Percentiles rank a stretch among this genome's conserved stretches.
Conservation (phyloP, 1,284 basidiomycete species). For the Waitea zeae region DNA sequence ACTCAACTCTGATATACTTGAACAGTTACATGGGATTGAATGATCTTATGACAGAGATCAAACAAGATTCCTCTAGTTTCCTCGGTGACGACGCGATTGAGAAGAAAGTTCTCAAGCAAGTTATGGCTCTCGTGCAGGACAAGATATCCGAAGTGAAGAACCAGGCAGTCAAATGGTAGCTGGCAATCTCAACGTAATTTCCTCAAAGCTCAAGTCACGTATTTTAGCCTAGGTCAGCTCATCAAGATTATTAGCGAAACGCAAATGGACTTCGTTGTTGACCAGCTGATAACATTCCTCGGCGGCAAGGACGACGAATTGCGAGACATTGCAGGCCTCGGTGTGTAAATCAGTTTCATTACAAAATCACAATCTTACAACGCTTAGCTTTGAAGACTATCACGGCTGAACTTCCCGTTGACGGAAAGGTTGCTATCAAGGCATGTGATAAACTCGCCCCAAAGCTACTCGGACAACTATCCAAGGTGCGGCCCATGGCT, state of each 20-base stretch:
- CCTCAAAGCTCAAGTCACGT: too few species aligned
- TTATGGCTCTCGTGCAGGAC: conserved; percentile 77
- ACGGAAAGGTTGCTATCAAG: conserved; percentile 60
- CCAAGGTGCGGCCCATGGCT: conserved; percentile 40
- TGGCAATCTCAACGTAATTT: too few species aligned
- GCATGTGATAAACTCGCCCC: conserved; percentile 78
- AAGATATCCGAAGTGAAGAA: conserved; percentile 98
- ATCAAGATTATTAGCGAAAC: conserved; percentile 73
- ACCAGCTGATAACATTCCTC: conserved; percentile 74
- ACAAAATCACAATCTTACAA: conserved; percentile 2
- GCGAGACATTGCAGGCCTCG: conserved; percentile 85
- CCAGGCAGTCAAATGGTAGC: conserved; percentile 86
- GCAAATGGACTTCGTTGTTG: conserved; percentile 76
- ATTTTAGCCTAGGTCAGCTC: conserved; percentile 58
- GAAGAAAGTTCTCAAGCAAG: conserved; percentile 63
- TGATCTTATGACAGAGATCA: conserved; percentile 79
- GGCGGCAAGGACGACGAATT: conserved; percentile 78
- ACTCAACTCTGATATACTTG: background rate
- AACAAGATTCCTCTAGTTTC: conserved; percentile 49
- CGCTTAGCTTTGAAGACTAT: conserved; percentile 80
- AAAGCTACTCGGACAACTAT: conserved; percentile 65
- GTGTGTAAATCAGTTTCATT: conserved; percentile 24
- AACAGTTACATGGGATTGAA: conserved; percentile 86
- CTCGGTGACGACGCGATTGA: conserved; percentile 70
- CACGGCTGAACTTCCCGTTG: conserved; percentile 72